Conservation (phyloP, 108 stramenopile genomes). For the Nitzschia inconspicua region DNA sequence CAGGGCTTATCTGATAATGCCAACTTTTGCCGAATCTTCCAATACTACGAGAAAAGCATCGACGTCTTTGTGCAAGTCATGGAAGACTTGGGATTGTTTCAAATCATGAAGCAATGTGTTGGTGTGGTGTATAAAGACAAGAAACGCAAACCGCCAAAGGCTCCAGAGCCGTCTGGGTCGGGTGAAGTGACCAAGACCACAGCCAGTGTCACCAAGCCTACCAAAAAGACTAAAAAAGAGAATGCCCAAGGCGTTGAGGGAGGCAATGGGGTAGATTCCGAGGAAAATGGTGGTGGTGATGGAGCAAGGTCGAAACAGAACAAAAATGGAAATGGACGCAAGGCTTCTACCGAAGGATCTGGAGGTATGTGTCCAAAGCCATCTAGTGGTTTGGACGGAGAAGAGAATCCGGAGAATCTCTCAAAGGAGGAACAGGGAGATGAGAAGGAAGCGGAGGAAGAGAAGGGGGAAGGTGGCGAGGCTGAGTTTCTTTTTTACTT, state of each 20-base stretch:
- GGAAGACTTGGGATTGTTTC: conserved; percentile 22
- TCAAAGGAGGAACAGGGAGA: conserved; percentile 6
- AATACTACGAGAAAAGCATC: conserved; percentile 6
- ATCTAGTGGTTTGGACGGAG: not conserved
- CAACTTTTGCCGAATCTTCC: conserved; percentile 5
- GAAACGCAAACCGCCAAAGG: conserved; percentile 1
- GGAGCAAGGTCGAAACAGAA: not conserved
- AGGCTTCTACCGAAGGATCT: too few species aligned
- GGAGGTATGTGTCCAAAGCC: not conserved
- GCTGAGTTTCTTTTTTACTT: conserved; percentile 20
- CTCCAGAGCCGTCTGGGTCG: too few species aligned
- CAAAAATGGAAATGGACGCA: not conserved
- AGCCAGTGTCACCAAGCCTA: not conserved
- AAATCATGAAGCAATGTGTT: conserved; percentile 23
- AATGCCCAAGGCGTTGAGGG: not conserved
- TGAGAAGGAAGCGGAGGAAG: not conserved
- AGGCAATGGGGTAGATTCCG: not conserved
- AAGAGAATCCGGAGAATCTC: not conserved
- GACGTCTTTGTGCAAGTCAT: conserved; percentile 23
- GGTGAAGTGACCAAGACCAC: not conserved
- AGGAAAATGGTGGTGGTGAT: not conserved
- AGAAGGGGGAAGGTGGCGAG: conserved; percentile 8
- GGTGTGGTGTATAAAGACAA: conserved; percentile 10
- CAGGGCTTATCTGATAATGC: not conserved
- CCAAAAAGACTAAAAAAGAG: not conserved